phyloP scores from a whole-genome alignment of 2,329 filamentous ascomycete species.

The Botrytis aclada region DNA sequence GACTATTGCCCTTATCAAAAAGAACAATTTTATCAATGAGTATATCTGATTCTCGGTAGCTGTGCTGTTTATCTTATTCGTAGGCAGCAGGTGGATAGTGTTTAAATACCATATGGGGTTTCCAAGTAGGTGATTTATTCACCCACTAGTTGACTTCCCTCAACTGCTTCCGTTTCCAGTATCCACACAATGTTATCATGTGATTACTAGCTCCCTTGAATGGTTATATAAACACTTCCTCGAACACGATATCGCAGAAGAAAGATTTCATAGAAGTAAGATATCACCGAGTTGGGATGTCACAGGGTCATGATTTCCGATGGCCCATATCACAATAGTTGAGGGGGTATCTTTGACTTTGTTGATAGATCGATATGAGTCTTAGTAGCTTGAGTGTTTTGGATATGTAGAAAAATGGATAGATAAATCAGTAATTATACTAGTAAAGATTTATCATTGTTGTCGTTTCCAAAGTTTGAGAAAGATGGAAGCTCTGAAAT shows the following conservation, averaged over 20 bases:
- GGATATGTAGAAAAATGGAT: neutral
- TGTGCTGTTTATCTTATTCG: neutral
- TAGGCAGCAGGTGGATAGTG: neutral
- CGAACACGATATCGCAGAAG: neutral
- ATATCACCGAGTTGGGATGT: too few relatives aligned
- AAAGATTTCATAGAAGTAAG: too few relatives aligned
- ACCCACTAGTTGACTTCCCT: neutral
- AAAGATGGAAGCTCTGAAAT: neutral
- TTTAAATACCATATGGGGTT: neutral
- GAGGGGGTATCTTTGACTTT: neutral
- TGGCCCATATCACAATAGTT: rapidly evolving
- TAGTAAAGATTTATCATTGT: neutral
- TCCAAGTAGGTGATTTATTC: neutral
- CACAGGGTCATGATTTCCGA: neutral
- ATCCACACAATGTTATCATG: neutral
- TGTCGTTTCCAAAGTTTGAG: neutral
- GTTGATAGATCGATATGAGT: neutral
- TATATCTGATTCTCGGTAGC: neutral
- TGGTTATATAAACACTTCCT: neutral
- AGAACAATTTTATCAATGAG: too few relatives aligned
- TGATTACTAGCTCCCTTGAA: neutral
- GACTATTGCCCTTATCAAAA: too few relatives aligned
- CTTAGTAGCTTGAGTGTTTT: neutral
- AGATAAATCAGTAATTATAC: neutral
- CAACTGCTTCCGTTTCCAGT: neutral